Base-by-base conservation (phyloP, 192 early-diverging fungal species). In the Gaertneriomyces semiglobifer region DNA sequence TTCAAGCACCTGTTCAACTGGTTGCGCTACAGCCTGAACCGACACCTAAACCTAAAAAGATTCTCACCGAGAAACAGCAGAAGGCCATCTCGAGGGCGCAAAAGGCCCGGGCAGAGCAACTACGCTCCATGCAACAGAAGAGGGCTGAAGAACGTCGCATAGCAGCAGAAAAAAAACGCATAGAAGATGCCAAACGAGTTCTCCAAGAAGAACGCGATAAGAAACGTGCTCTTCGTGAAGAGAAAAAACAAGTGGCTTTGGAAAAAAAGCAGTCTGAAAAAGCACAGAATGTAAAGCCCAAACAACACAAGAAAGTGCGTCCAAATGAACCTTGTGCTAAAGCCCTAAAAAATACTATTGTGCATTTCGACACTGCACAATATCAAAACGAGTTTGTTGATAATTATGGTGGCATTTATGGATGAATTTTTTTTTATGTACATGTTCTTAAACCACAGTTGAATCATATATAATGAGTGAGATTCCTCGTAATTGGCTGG, bases 321-420 rank as follows among this genome's bases (percentile, higher is more conserved):
- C n/a, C n/a, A 10, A n/a, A n/a, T 48, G 47, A 48, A 48, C 9
- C n/a, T n/a, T n/a, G n/a, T n/a, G n/a, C n/a, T n/a, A n/a, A n/a
- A n/a, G n/a, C n/a, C n/a, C n/a, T n/a, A n/a, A n/a, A n/a, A n/a
- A n/a, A n/a, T n/a, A n/a, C n/a, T n/a, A n/a, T n/a, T n/a, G n/a
- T n/a, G n/a, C n/a, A n/a, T n/a, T n/a, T n/a, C n/a, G n/a, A n/a
- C n/a, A n/a, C n/a, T n/a, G n/a, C n/a, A n/a, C n/a, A n/a, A n/a
- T n/a, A 48, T 10, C 9, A 48, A 48, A 48, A n/a, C n/a, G 47
- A 48, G 8, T 48, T 10, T 48, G 47, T 10, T n/a, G 47, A 48
- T 48, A 19, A 11, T 56, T 56, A 12, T 19, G 54, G 54, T 56
- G 54, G 54, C 9, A 56, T 56, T 56, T 56, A 14, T 19, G 54